Evolutionary conservation across 257 asterid species (phyloP), one percentile per base, ranked within the genome.

Genomic region (Echites panduratus): DNA sequence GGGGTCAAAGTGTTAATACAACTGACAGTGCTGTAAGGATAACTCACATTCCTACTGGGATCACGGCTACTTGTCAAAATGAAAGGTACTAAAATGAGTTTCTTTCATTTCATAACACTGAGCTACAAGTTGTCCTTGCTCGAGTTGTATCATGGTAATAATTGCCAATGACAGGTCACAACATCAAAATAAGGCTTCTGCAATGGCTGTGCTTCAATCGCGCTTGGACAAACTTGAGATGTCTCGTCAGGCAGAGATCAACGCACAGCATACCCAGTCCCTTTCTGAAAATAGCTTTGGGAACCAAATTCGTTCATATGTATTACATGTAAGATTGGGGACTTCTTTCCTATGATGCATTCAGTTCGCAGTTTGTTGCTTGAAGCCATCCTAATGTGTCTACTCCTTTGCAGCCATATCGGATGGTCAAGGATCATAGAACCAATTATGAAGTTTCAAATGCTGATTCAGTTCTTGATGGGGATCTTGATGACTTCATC

Each of bases 341-440:
- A 47, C 41, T 54, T 38, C 8, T 62, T 38, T 67, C 29, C 13
- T 32, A 48, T 4, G 40, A 29, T 54, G 4, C 17, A 44, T 22
- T 17, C 32, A 69, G 17, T 19, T 9, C 11, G 5, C 32, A 64
- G 45, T 3, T 20, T 13, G 19, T 16, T 16, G 57, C 50, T 22
- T 24, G 19, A 41, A 48, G 62, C 67, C 74, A 70, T 50, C n/a
- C 59, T 41, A 53, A 64, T 9, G 7, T 27, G 29, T 65, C 53
- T 54, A 50, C 48, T 54, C 45, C 66, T 16, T 76, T 82, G 87
- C 90, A 91, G 97, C 99, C 99, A 24, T 92, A 95, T 72, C 88
- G 94, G 81, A 89, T 92, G 99, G 99, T 92, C 71, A 95, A 92
- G 87, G 98, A 95, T 86, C 97, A 89, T 67, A 85, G 99, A 73